Base-by-base conservation (phyloP, 1,284 basidiomycete genomes). In the Apiotrichum laibachii region DNA sequence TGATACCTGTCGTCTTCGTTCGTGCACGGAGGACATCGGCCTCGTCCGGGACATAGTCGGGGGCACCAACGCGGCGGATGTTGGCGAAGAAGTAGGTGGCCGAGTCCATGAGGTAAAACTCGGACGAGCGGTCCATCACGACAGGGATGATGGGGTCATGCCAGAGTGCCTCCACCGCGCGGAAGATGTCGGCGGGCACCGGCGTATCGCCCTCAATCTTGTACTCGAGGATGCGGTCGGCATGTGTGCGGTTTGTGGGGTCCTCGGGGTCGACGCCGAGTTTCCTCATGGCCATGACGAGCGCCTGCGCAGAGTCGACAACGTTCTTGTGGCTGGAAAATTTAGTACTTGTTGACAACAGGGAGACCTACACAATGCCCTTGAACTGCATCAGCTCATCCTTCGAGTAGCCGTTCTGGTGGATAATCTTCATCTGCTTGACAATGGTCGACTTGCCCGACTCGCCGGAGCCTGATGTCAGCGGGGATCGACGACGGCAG, bases 341-440 rank as follows among this genome's bases (percentile, higher is more conserved):
- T 54, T 55, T 34, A 58, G 53, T 16, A 40, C 18, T 12, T 9
- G 5, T 10, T 16, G 1, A 31, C 7, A n/a, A 5, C 49, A 8
- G 33, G 35, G 6, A 6, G 10, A 67, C 74, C 44, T 67, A 80
- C 50, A 98, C 87, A 19, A 88, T 87, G 1, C 87, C 84, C 42
- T 89, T 83, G 79, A 86, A 96, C 2, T 86, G 82, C 61, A 88
- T 80, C 43, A 94, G 84, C 77, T 98, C 94, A 1, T 90, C 85
- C 22, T 79, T 78, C 0, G 86, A 86, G 80, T 93, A 98, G 10
- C 95, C 95, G 68, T 90, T 88, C 77, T 97, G 92, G 77, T 97
- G 92, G 61, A 98, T 95, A 65, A 98, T 97, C 83, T 96, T 97
- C 94, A 98, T 98, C 80, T 98, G 95, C 79, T 97, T 98, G 50